These are phyloP conservation scores for Postia placenta DNA, from an alignment of 768 basidiomycete genomes.

Conservation along the genomic window DNA sequence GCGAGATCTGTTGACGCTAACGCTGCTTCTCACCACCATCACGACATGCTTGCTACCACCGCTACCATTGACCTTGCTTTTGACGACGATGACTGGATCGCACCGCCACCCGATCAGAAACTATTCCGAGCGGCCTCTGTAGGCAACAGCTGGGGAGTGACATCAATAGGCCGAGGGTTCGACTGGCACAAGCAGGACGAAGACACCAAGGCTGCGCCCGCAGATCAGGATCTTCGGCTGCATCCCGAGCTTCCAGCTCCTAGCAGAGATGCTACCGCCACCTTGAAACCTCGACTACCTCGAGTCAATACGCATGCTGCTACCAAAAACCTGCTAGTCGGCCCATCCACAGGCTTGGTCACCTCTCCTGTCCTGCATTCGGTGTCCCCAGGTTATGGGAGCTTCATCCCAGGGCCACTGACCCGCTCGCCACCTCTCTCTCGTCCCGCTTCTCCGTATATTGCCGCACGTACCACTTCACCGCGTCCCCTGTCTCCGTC, in stretches of 20 bases:
- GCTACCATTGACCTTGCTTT: slow-evolving; percentile 55
- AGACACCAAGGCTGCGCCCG: slow-evolving; percentile 10
- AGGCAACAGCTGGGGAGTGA: slow-evolving; percentile 79
- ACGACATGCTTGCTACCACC: slow-evolving; percentile 21
- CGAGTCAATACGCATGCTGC: background rate
- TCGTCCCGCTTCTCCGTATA: slow-evolving; percentile 19
- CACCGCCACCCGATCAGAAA: slow-evolving; percentile 35
- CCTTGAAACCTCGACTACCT: background rate
- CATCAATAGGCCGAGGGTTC: slow-evolving; percentile 78
- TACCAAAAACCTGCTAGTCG: background rate
- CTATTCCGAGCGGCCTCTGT: slow-evolving; percentile 62
- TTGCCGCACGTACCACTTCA: slow-evolving; percentile 17
- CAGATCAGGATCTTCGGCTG: slow-evolving; percentile 3
- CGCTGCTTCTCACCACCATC: background rate
- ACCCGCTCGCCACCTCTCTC: slow-evolving; percentile 21
- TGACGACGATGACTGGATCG: slow-evolving; percentile 64
- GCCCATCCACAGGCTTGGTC: background rate
- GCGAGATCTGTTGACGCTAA: background rate
- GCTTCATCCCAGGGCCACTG: slow-evolving; percentile 17
- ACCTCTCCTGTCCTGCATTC: slow-evolving; percentile 6
- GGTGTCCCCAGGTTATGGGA: slow-evolving; percentile 7
- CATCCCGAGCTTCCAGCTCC: background rate
- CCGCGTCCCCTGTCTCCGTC: slow-evolving; percentile 23
- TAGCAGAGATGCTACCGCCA: slow-evolving; percentile 1
- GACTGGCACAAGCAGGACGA: slow-evolving; percentile 52